Conservation (phyloP, 495 filamentous ascomycete species). For the Aspergillus conjunctus region DNA sequence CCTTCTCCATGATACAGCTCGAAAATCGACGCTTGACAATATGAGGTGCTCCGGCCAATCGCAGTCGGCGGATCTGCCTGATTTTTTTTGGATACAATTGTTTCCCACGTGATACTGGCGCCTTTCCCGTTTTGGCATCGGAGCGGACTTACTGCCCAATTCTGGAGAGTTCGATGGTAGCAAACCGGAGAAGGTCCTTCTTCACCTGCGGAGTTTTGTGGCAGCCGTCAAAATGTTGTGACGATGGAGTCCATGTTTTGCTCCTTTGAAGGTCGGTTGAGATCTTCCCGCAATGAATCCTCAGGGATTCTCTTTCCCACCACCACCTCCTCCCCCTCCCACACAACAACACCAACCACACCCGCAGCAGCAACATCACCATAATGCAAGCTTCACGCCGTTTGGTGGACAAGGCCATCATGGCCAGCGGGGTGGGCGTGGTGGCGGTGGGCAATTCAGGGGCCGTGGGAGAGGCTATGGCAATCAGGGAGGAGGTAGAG, state of each 20-base stretch:
- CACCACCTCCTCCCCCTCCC: conserved; percentile 51
- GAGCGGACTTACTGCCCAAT: conserved; percentile 28
- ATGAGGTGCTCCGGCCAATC: conserved; percentile 24
- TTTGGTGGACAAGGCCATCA: conserved; percentile 35
- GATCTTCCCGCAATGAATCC: conserved; percentile 44
- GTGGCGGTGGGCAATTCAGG: conserved; percentile 37
- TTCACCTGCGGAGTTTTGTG: conserved; percentile 12
- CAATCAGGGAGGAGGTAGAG: conserved; percentile 54
- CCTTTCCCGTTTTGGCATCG: conserved; percentile 20
- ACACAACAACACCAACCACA: conserved; percentile 29
- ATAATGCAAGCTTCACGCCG: conserved; percentile 30
- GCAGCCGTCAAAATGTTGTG: conserved; percentile 20
- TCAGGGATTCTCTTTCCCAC: conserved; percentile 55
- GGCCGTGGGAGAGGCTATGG: conserved; percentile 49
- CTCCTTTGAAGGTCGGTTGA: conserved; percentile 28
- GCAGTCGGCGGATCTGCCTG: conserved; percentile 22
- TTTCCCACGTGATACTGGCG: conserved; percentile 18
- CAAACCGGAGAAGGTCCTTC: conserved; percentile 5
- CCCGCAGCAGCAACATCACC: conserved; percentile 21
- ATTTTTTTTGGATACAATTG: conserved; percentile 22
- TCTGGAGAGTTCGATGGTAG: conserved; percentile 13
- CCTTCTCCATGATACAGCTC: conserved; percentile 13
- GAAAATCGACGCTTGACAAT: conserved; percentile 3
- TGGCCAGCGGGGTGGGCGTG: conserved; percentile 39
- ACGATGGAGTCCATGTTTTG: conserved; percentile 28